Base-by-base conservation (phyloP, 2,329 filamentous ascomycete genomes). In the Venturia aucupariae region DNA sequence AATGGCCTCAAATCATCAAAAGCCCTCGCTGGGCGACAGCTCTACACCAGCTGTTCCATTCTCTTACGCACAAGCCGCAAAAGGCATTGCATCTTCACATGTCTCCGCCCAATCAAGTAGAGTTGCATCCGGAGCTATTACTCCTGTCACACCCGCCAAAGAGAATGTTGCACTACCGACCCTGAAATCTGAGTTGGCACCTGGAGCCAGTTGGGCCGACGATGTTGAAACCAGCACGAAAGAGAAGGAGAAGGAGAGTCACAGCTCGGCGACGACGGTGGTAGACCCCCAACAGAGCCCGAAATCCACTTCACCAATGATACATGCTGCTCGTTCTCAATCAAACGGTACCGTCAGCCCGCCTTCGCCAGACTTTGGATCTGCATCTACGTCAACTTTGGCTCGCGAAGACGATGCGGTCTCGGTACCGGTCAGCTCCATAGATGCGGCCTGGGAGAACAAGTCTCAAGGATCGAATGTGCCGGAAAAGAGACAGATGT, bases 51-150 rank as follows among this genome's bases (percentile, higher is more conserved):
- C 62, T 42, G n/a, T 61, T 15, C 63, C 63, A 30, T 96, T 97
- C 75, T 97, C 93, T 66, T 97, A 97, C 77, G 93, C 93, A 71
- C 92, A 96, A 82, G 93, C 93, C 73, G 93, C 93, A 66, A 94
- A 94, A 77, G 91, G 92, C 72, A 84, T 88, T 71, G 79, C 84
- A 64, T 73, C 81, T 63, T 72, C 79, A 64, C 71, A 77, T 64
- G 72, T 79, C 62, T 74, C 79, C 61, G 76, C 79, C 65, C 73
- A 76, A 57, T 72, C 78, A 35, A 77, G 75, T 70, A 82, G 82
- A 71, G 73, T 75, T 24, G 70, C 75, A 13, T 78, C 79, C 27
- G 77, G 76, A 54, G 69, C 75, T 30, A 72, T 55, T 22, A 54
- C 63, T 6, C 51, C 51, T 8, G 38, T 71, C 17, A 79, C 77